A percentile compares a stretch with the other conserved stretches of the same genome.
These are phyloP conservation scores for Mollisiaceae sp. DNA, from an alignment of 2,329 filamentous ascomycete genomes.

Conservation along the genomic window DNA sequence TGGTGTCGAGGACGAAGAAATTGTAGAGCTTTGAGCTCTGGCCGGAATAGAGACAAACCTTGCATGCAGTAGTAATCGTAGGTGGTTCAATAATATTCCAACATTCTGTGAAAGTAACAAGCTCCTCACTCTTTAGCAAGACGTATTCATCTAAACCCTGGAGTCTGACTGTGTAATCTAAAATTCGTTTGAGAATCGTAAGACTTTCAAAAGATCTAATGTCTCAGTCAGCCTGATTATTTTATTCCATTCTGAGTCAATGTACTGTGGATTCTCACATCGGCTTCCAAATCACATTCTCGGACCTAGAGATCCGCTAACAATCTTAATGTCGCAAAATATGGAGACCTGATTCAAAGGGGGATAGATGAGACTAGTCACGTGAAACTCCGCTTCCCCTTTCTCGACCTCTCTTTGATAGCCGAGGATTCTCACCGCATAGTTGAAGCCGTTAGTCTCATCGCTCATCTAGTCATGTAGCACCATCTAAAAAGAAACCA, in stretches of 20 bases:
- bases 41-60: neutral
- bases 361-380: too few relatives aligned
- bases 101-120: neutral
- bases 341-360: too few relatives aligned
- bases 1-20: slow-evolving; percentile 31
- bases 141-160: neutral
- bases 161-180: neutral
- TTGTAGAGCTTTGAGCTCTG: slow-evolving; percentile 14
- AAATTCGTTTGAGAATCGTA: neutral
- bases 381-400: too few relatives aligned
- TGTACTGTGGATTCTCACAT: neutral
- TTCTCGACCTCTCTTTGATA: too few relatives aligned
- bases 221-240: neutral
- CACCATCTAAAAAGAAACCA: neutral
- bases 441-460: neutral
- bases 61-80: neutral
- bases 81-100: neutral
- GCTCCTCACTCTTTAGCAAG: neutral
- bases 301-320: too few relatives aligned
- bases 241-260: neutral
- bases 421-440: too few relatives aligned
- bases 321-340: too few relatives aligned
- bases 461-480: neutral
- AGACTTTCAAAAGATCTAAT: neutral
- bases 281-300: neutral